phyloP scores from a whole-genome alignment of 139 green algal genomes.

The Deuterostichococcus epilithicus region DNA sequence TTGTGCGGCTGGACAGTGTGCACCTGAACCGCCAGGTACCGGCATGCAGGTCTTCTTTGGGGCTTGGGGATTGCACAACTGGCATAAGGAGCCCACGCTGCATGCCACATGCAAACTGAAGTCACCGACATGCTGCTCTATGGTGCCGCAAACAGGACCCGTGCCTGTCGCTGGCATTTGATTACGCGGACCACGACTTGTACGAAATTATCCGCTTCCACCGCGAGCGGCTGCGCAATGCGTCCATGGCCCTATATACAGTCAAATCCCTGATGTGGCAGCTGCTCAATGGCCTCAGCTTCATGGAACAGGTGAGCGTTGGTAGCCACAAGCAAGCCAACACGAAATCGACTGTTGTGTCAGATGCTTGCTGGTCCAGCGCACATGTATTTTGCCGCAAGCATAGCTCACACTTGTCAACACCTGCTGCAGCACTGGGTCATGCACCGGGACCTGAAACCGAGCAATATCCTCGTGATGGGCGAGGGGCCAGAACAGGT shows the following conservation, averaged over 20 bases:
- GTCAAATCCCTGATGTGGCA: conserved; percentile 74
- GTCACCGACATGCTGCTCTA: background rate
- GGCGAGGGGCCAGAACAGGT: conserved; percentile 44
- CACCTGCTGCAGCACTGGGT: conserved; percentile 47
- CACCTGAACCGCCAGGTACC: conserved; percentile 45
- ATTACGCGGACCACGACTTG: conserved; percentile 76
- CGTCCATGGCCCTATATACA: conserved; percentile 46
- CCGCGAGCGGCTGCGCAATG: conserved; percentile 23
- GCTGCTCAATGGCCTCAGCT: conserved; percentile 63
- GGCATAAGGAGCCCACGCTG: background rate
- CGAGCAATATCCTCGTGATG: conserved; percentile 73
- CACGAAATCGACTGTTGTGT: too few species aligned
- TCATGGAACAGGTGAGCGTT: conserved; percentile 9
- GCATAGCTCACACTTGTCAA: too few species aligned
- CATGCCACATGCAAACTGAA: background rate
- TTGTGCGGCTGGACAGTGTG: conserved; percentile 54
- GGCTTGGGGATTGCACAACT: background rate
- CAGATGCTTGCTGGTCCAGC: too few species aligned
- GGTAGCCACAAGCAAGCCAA: too few species aligned
- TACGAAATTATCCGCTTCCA: conserved; percentile 77
- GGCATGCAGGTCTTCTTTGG: background rate
- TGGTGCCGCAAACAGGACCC: conserved; percentile 29
- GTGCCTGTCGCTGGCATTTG: conserved; percentile 66
- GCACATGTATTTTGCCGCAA: too few species aligned
- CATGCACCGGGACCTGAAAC: conserved; percentile 79